Evolutionary conservation across 2,329 filamentous ascomycete genomes (phyloP).

Genomic region (Neoascochyta sp.): DNA sequence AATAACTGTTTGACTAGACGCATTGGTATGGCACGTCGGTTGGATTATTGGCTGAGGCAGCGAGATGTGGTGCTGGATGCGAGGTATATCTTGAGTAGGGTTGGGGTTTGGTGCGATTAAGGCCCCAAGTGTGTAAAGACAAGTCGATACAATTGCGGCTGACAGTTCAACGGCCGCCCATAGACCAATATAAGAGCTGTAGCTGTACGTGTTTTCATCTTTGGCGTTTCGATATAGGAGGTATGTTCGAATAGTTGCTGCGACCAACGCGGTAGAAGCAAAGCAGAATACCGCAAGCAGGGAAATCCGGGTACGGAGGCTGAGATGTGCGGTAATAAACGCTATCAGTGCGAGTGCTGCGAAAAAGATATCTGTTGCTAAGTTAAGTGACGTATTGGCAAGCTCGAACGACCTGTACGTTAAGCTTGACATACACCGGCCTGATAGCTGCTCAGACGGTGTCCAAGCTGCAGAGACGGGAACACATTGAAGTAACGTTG

Average conservation of each 20-base stretch:
- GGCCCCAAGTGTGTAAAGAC: neutral
- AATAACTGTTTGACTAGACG: slow-evolving; percentile 13
- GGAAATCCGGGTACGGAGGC: neutral
- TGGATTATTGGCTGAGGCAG: neutral
- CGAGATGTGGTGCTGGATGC: slow-evolving; percentile 1
- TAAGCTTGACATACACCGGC: slow-evolving; percentile 29
- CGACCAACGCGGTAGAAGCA: neutral
- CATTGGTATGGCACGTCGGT: slow-evolving; percentile 4
- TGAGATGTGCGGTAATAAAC: neutral
- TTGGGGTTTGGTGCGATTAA: neutral
- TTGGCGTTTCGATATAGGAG: neutral
- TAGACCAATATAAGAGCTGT: neutral
- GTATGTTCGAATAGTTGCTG: slow-evolving; percentile 1
- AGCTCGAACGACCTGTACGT: slow-evolving; percentile 36
- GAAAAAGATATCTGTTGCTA: neutral
- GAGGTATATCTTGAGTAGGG: neutral
- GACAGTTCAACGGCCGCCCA: slow-evolving; percentile 4
- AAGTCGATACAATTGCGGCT: neutral
- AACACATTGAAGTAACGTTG: slow-evolving; percentile 46
- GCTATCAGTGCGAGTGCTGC: slow-evolving; percentile 1
- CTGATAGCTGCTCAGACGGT: neutral
- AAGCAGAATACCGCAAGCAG: neutral
- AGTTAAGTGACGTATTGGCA: slow-evolving; percentile 3
- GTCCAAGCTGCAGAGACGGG: slow-evolving; percentile 46
- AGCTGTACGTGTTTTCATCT: neutral